Conservation (phyloP, 148 eudicot species). For the Drosera capensis region DNA sequence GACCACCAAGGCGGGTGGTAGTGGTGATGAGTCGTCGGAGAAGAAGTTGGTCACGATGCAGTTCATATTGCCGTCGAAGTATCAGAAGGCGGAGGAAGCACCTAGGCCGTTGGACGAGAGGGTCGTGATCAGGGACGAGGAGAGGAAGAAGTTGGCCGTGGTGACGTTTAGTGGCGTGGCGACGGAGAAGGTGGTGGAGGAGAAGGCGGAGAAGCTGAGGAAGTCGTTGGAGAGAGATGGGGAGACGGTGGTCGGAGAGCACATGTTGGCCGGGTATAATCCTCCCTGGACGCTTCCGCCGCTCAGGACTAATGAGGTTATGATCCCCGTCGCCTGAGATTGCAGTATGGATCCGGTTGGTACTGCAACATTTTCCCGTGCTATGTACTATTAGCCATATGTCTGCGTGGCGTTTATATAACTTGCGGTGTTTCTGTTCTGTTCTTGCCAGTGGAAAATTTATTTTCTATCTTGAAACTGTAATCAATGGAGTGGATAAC, state of each 20-base stretch:
- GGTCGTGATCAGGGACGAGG: conserved; percentile 60
- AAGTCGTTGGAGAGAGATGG: conserved; percentile 53
- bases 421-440: no score
- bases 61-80: conserved; percentile 57
- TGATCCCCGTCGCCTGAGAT: conserved; percentile 68
- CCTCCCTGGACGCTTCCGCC: conserved; percentile 82
- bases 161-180: conserved; percentile 56
- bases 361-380: no score
- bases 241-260: conserved; percentile 31
- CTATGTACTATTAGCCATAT: no score
- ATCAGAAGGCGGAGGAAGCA: conserved; percentile 41
- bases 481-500: no score
- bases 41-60: conserved; percentile 37
- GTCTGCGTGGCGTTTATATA: no score
- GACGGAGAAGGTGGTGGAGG: conserved; percentile 32
- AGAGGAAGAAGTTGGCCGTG: conserved; percentile 64
- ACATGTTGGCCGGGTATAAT: conserved; percentile 58
- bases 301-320: conserved; percentile 61
- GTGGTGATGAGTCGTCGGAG: conserved; percentile 6
- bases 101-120: conserved; percentile 78
- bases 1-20: conserved; percentile 7
- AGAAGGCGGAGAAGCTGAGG: conserved; percentile 44
- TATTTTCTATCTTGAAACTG: no score
- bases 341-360: no score
- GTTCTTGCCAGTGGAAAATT: no score